phyloP scores from a whole-genome alignment of 331 rosid species.

The Arachis monticola region DNA sequence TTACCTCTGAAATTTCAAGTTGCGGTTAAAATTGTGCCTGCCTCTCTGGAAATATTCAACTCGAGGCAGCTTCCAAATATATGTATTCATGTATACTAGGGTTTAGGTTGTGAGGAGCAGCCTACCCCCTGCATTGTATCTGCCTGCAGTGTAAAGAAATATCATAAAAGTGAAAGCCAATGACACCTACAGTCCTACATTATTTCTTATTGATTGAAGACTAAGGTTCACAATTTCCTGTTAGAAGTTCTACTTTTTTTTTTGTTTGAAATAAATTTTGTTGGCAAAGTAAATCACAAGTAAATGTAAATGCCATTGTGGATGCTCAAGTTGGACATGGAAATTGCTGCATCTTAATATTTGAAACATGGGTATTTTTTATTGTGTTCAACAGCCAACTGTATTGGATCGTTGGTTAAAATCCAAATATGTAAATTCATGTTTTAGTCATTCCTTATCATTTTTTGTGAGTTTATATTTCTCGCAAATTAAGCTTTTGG shows the following conservation, averaged over 20 bases:
- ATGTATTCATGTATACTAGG: conserved; percentile 2
- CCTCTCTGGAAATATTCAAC: conserved; percentile 10
- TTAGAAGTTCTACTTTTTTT: conserved; percentile 16
- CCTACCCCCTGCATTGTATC: conserved; percentile 15
- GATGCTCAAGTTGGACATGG: conserved; percentile 24
- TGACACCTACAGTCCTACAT: not conserved
- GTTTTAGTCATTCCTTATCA: conserved; percentile 33
- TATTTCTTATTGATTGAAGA: conserved; percentile 7
- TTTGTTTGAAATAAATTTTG: not conserved
- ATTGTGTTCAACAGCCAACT: conserved; percentile 7
- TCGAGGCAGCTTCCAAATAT: conserved; percentile 4
- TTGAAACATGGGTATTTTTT: not conserved
- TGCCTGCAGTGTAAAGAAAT: conserved; percentile 13
- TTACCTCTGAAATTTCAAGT: not conserved
- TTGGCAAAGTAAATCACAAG: conserved; percentile 4
- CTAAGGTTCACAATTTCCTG: conserved; percentile 11
- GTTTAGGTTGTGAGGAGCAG: not conserved
- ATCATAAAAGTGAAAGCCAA: conserved; percentile 17
- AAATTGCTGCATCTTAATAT: conserved; percentile 5
- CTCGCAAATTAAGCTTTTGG: conserved; percentile 25
- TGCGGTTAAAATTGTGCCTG: not conserved
- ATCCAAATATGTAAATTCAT: not conserved
- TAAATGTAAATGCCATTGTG: not conserved
- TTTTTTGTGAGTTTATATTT: not conserved
- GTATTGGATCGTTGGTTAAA: conserved; percentile 6